These are phyloP conservation scores for Austroboletus eburneus DNA, from an alignment of 768 basidiomycete genomes.

Conservation along the genomic window DNA sequence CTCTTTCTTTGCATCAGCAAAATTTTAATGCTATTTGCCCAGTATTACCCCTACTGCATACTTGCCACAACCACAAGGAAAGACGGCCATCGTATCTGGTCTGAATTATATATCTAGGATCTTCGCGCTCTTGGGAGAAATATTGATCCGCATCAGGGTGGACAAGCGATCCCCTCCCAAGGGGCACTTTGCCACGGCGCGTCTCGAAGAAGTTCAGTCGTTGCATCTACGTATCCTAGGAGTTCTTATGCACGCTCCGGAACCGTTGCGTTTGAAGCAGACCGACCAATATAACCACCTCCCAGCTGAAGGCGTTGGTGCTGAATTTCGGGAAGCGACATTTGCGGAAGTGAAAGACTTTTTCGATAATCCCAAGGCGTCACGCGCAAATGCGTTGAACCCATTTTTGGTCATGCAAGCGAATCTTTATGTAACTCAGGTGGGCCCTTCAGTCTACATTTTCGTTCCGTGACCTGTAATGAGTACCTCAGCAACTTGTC, in stretches of 20 bases:
- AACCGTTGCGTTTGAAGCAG: slow-evolving; percentile 66
- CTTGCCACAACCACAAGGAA: slow-evolving; percentile 82
- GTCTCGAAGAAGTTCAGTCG: slow-evolving; percentile 80
- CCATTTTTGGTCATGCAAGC: slow-evolving; percentile 91
- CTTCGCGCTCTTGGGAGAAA: slow-evolving; percentile 82
- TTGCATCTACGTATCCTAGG: slow-evolving; percentile 73
- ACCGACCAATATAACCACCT: slow-evolving; percentile 44
- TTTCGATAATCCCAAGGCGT: slow-evolving; percentile 88
- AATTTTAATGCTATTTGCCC: slow-evolving; percentile 21
- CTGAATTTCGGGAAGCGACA: slow-evolving; percentile 76
- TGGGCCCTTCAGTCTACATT: slow-evolving; percentile 17
- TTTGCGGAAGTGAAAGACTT: slow-evolving; percentile 88
- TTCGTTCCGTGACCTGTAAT: neutral
- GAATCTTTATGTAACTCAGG: slow-evolving; percentile 91
- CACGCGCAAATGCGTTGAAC: slow-evolving; percentile 79
- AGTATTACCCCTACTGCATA: slow-evolving; percentile 85
- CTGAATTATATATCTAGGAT: slow-evolving; percentile 85
- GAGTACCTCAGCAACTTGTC: slow-evolving; percentile 71
- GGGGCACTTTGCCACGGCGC: slow-evolving; percentile 79
- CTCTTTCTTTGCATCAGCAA: slow-evolving; percentile 9
- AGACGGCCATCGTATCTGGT: slow-evolving; percentile 80
- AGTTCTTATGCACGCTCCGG: slow-evolving; percentile 72
- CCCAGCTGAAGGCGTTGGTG: slow-evolving; percentile 60
- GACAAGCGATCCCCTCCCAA: slow-evolving; percentile 84
- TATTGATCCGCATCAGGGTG: slow-evolving; percentile 79